Base-by-base conservation (phyloP, 371 early-diverging fungal species). In the Vairimorpha apis region DNA sequence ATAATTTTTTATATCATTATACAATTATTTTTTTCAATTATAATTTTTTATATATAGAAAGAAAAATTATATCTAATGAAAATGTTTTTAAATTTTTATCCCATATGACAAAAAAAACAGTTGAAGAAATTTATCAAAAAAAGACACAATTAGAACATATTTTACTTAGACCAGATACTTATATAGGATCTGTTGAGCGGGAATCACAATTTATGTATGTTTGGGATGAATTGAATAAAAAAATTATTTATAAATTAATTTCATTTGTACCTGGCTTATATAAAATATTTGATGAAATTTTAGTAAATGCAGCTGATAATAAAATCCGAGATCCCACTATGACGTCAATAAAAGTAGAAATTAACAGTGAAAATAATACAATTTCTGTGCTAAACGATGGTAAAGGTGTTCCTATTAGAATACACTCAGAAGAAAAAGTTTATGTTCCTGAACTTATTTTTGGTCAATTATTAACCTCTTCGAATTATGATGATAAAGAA, bases 361-460 rank as follows among this genome's bases (percentile, higher is more conserved):
- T 99, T 74, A 88, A 94, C 83, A 82, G 82, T 38, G 88, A 88
- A 51, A 82, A 84, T n/a, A 90, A 89, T 71, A 67, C 76, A 16
- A 94, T 98, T 47, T 91, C 92, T 5, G 89, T 99, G 29, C 87
- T 87, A 69, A 99, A 99, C 83, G 92, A 96, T 77, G 99, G 99
- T 62, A 85, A 87, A 63, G 99, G 98, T 44, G 96, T 99, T 72
- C 99, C 98, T 0, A 86, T 99, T 38, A 89, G 91, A 64, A 88
- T 94, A 18, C 98, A 99, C 79, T 86, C 88, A 60, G 87, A 90
- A 62, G 95, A 98, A 78, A 85, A 89, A 10, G 87, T 94, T 18
- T 96, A 94, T 77, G 95, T 98, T 0, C 98, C 98, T 1, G 98
- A 99, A 78, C 86, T 99, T 60, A 97, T 98, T 65, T 98, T 99